Percentiles rank a stretch among this genome's conserved stretches.
Evolutionary conservation across 306 rosid genomes (phyloP).

Genomic region (Cucumis sativus): DNA sequence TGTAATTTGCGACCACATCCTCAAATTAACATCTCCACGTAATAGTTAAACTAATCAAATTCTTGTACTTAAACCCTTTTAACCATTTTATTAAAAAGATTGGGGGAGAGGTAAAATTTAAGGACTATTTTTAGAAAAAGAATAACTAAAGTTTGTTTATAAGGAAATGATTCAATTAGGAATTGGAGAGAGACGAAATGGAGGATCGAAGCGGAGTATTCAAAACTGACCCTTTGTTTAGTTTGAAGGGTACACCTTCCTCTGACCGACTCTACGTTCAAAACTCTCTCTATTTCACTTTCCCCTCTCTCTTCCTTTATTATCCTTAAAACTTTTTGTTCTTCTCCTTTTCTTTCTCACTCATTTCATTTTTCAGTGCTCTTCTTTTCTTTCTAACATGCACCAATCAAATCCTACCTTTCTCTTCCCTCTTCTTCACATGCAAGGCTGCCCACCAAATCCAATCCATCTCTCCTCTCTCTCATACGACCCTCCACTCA

Average conservation of each 20-base stretch:
- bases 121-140: too few species aligned
- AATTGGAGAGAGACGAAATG: neutral
- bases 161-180: too few species aligned
- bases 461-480: neutral
- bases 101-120: neutral
- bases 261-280: neutral
- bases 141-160: too few species aligned
- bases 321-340: neutral
- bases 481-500: neutral
- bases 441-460: neutral
- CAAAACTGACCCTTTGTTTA: neutral
- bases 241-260: neutral
- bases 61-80: neutral
- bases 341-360: neutral
- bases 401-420: neutral
- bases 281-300: neutral
- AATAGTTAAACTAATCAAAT: neutral
- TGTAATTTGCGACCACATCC: neutral
- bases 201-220: neutral
- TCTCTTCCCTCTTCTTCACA: neutral
- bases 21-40: neutral
- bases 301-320: neutral
- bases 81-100: neutral
- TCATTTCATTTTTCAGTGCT: neutral
- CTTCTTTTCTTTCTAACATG: neutral